These are phyloP conservation scores for Lentinula raphanica DNA, from an alignment of 768 basidiomycete species.

Conservation along the genomic window DNA sequence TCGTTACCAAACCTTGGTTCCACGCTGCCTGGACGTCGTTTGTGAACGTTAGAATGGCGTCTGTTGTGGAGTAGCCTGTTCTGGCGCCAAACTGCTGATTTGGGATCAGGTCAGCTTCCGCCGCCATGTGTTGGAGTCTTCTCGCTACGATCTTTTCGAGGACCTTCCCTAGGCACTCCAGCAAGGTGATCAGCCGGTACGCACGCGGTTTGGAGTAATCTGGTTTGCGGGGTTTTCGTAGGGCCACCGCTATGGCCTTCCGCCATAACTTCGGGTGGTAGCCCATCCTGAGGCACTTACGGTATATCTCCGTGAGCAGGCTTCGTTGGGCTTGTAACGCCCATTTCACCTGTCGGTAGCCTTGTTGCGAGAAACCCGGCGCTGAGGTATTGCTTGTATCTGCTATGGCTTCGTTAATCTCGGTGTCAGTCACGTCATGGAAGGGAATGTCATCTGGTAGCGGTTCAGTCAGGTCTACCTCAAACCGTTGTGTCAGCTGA, in stretches of 20 bases:
- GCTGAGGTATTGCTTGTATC: slow-evolving; percentile 16
- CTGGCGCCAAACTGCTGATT: too few relatives aligned
- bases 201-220: slow-evolving; percentile 29
- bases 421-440: slow-evolving; percentile 12
- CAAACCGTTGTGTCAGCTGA: not conserved
- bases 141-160: slow-evolving; percentile 22
- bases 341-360: slow-evolving; percentile 20
- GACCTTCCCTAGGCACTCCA: slow-evolving; percentile 30
- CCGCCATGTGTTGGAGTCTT: slow-evolving; percentile 18
- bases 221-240: slow-evolving; percentile 30
- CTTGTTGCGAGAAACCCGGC: slow-evolving; percentile 19
- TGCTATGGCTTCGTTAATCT: slow-evolving; percentile 17
- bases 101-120: slow-evolving; percentile 17
- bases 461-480: not conserved
- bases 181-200: slow-evolving; percentile 29
- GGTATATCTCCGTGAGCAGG: slow-evolving; percentile 11
- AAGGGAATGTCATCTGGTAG: slow-evolving; percentile 11
- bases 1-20: too few relatives aligned
- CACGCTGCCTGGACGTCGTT: too few relatives aligned
- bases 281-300: slow-evolving; percentile 16
- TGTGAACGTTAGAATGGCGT: too few relatives aligned
- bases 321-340: slow-evolving; percentile 12
- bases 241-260: slow-evolving; percentile 23
- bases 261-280: slow-evolving; percentile 19
- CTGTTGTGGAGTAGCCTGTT: too few relatives aligned